Conservation (phyloP, 2,329 filamentous ascomycete species). For the Trichoderma oligosporum region DNA sequence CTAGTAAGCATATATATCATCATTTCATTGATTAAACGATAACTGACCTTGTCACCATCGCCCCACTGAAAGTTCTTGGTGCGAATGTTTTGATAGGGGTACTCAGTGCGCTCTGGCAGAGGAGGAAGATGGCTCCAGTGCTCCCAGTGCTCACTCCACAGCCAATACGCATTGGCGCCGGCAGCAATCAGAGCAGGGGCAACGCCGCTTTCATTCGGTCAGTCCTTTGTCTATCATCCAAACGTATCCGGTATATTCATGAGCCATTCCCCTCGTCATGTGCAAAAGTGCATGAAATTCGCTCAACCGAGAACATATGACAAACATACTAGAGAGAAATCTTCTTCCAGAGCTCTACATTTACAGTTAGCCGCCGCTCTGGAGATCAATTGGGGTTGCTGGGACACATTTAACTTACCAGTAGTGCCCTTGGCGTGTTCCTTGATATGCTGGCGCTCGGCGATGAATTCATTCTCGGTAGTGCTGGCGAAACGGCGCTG, state of each 20-base stretch:
- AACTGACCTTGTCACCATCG: constrained; percentile 82
- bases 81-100: constrained; percentile 97
- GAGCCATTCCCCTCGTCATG: not conserved
- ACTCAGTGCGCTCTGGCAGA: constrained; percentile 86
- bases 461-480: constrained; percentile 88
- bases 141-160: constrained; percentile 97
- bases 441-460: constrained; percentile 85
- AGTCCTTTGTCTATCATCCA: constrained; percentile 24
- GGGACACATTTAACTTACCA: constrained; percentile 58
- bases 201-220: constrained; percentile 55
- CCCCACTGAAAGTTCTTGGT: constrained; percentile 95
- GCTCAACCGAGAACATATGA: constrained; percentile 22
- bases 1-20: constrained; percentile 27
- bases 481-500: constrained; percentile 71
- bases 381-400: not conserved
- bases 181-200: constrained; percentile 70
- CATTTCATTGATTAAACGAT: not conserved
- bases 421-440: constrained; percentile 81
- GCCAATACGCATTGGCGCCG: constrained; percentile 76
- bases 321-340: constrained; percentile 85
- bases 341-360: constrained; percentile 86
- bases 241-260: not conserved
- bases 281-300: constrained; percentile 24
- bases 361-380: constrained; percentile 31
- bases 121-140: constrained; percentile 84